phyloP scores from a whole-genome alignment of 2,329 filamentous ascomycete genomes.

The Thelonectria rubi region DNA sequence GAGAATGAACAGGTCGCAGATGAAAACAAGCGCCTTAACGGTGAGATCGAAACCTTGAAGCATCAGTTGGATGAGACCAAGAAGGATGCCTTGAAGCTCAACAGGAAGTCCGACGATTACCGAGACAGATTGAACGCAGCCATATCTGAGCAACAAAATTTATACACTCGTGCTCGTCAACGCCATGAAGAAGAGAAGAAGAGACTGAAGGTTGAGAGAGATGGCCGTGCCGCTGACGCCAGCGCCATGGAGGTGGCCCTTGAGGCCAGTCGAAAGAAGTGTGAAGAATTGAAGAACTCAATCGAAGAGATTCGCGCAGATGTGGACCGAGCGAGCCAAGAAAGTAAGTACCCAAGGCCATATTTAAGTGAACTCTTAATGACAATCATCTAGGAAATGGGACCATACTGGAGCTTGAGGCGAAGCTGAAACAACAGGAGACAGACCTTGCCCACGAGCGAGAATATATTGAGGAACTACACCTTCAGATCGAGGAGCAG shows the following conservation, averaged over 20 bases:
- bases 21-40: constrained; percentile 39
- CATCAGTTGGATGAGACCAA: constrained; percentile 39
- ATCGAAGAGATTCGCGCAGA: constrained; percentile 42
- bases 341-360: constrained; percentile 34
- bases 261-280: constrained; percentile 43
- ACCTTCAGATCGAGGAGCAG: constrained; percentile 28
- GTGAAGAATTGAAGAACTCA: constrained; percentile 45
- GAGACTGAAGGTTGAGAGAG: constrained; percentile 47
- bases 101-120: constrained; percentile 49
- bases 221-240: constrained; percentile 34
- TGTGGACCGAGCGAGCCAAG: constrained; percentile 31
- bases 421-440: constrained; percentile 34
- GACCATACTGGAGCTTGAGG: constrained; percentile 37
- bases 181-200: constrained; percentile 47
- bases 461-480: constrained; percentile 19
- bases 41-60: constrained; percentile 43
- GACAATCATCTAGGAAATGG: constrained; percentile 35
- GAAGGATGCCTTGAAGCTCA: constrained; percentile 28
- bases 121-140: constrained; percentile 55
- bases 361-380: not conserved
- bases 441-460: constrained; percentile 23
- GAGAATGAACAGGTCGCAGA: constrained; percentile 35
- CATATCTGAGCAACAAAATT: constrained; percentile 56
- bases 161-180: constrained; percentile 49
- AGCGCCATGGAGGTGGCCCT: constrained; percentile 42